Base-by-base conservation (phyloP, 1,284 basidiomycete genomes). In the Malassezia pachydermatis region DNA sequence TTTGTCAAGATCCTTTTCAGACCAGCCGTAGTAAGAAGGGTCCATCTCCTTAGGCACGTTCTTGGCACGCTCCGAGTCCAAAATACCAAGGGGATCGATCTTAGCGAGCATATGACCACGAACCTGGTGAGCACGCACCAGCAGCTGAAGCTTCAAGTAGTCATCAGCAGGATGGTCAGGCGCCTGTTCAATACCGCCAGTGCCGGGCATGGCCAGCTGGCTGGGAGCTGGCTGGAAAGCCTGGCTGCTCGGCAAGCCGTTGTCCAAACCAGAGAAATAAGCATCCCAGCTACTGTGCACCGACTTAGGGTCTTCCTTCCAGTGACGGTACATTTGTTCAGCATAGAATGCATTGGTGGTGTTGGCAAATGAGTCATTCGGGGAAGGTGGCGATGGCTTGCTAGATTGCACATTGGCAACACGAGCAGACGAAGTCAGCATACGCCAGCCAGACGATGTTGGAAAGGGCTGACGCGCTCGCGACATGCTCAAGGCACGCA, bases 41-140 rank as follows among this genome's bases (percentile, higher is more conserved):
- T 59, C 63, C 40, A 71, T 58, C 53, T 71, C 68, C 25, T 58
- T 54, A 39, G 67, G 68, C 19, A 58, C 37, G 40, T 57, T 57
- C 48, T 54, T 46, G 79, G 76, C 47, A 42, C 94, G 80, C 71
- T 96, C 90, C 40, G 88, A 80, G 65, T 90, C 82, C 54, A 86
- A 78, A 65, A 98, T 90, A 36, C 88, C 88, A 23, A 99, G 81
- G 29, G 92, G 92, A 71, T 99, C 92, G 52, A 99, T 79, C 63
- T 90, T 84, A 47, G 92, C 94, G 60, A 92, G 80, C 71, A 94
- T 88, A 73, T 99, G 94, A 28, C 94, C 92, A 51, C 90, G 86
- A 24, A 99, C 92, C 82, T 98, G 92, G 76, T 94, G 98, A 6
- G 94, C 92, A 62, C 92, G 84, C 51, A 96, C 65, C 37, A 67